These are phyloP conservation scores for Phialocephala sp. DNA, from an alignment of 2,329 filamentous ascomycete genomes.

Conservation along the genomic window DNA sequence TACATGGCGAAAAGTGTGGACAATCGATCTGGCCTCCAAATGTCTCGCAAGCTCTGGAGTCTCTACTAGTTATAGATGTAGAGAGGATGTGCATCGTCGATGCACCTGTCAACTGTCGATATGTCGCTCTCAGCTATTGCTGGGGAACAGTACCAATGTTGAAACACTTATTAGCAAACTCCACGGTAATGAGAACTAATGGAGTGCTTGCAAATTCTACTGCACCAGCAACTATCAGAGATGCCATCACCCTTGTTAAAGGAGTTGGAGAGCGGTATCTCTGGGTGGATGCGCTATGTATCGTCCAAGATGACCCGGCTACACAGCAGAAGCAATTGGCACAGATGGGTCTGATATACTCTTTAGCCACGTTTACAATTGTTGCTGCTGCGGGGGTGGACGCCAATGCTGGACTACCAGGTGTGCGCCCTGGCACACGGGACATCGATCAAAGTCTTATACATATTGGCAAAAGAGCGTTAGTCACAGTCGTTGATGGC, in stretches of 20 bases:
- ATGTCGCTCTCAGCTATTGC: constrained; percentile 17
- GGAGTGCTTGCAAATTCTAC: background rate
- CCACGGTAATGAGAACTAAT: background rate
- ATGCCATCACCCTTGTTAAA: constrained; percentile 33
- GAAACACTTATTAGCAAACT: constrained; percentile 5
- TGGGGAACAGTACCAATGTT: constrained; percentile 6
- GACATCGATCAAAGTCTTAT: background rate
- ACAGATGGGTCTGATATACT: constrained; percentile 33
- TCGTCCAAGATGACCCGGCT: constrained; percentile 22
- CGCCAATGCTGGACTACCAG: constrained; percentile 30
- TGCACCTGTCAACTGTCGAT: constrained; percentile 5
- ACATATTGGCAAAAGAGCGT: background rate
- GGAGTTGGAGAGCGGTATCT: constrained; percentile 31
- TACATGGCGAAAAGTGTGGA: background rate
- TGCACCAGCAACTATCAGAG: constrained; percentile 28
- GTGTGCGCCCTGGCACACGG: constrained; percentile 1
- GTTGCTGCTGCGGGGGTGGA: constrained; percentile 34
- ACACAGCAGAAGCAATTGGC: constrained; percentile 27
- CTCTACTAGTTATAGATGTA: constrained; percentile 15
- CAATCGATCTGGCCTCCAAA: background rate
- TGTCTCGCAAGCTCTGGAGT: background rate
- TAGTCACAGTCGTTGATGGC: constrained; percentile 1
- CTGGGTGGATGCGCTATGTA: constrained; percentile 31
- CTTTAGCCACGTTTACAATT: constrained; percentile 27
- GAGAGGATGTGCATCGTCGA: constrained; percentile 15